Evolutionary conservation across 2,329 filamentous ascomycete genomes (phyloP).

Genomic region (Zymoseptoria brevis): DNA sequence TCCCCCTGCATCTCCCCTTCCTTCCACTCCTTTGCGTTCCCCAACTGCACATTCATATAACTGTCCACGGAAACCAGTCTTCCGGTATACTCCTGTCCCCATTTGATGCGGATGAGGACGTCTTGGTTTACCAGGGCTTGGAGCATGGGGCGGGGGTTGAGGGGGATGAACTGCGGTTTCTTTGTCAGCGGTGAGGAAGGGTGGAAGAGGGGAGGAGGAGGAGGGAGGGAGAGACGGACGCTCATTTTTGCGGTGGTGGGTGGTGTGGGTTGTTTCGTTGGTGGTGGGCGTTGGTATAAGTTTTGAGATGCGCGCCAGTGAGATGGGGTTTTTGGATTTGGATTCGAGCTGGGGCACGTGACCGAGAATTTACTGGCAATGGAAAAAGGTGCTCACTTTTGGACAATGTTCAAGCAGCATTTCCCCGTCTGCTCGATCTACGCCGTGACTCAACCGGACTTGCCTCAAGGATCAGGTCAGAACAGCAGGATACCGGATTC

Average conservation of each 20-base stretch:
- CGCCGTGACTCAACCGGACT: no score
- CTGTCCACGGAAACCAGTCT: conserved; percentile 86
- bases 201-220: no score
- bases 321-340: no score
- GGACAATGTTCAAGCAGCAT: no score
- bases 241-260: conserved; percentile 17
- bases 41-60: conserved; percentile 98
- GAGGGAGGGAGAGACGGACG: conserved; percentile 9
- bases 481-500: no score
- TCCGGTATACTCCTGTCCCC: conserved; percentile 97
- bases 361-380: no score
- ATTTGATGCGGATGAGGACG: conserved; percentile 89
- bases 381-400: no score
- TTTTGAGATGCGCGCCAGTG: background rate
- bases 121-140: conserved; percentile 90
- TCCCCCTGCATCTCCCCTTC: conserved; percentile 76
- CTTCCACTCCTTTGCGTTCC: conserved; percentile 85
- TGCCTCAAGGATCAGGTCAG: no score
- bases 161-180: conserved; percentile 79
- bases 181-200: no score
- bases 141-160: conserved; percentile 95
- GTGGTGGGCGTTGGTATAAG: background rate
- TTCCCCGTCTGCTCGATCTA: no score
- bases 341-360: no score
- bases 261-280: background rate